Conservation (phyloP, 2,329 filamentous ascomycete genomes). For the Phaeosphaeriaceae sp. region DNA sequence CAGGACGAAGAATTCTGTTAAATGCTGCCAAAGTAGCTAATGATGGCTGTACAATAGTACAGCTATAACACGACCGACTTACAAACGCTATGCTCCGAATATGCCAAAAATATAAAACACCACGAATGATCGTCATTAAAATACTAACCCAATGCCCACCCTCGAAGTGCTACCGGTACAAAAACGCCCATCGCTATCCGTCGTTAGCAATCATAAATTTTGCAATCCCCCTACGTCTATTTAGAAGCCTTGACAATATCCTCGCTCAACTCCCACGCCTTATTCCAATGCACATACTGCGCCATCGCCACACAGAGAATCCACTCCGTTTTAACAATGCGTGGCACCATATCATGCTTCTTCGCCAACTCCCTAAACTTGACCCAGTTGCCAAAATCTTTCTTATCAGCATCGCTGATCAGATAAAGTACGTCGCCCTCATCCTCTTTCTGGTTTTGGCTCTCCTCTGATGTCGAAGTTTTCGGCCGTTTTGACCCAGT, state of each 20-base stretch:
- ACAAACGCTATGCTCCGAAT: not conserved
- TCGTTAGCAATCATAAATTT: slow-evolving; percentile 1
- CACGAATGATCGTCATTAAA: too few species aligned
- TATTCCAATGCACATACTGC: slow-evolving; percentile 67
- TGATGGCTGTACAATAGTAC: not conserved
- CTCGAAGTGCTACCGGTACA: not conserved
- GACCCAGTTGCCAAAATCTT: slow-evolving; percentile 78
- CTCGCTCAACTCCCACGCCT: slow-evolving; percentile 44
- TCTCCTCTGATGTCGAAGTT: slow-evolving; percentile 24
- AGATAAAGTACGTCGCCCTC: slow-evolving; percentile 70
- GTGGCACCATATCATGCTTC: slow-evolving; percentile 77
- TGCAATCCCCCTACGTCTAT: too few species aligned
- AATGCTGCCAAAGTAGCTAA: not conserved
- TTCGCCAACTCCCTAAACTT: slow-evolving; percentile 80
- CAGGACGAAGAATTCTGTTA: not conserved
- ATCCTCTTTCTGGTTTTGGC: slow-evolving; percentile 68
- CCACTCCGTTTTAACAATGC: slow-evolving; percentile 88
- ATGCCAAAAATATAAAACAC: not conserved
- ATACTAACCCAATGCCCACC: slow-evolving; percentile 11
- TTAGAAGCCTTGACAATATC: slow-evolving; percentile 34
- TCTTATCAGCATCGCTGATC: slow-evolving; percentile 68
- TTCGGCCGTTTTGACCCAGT: slow-evolving; percentile 52
- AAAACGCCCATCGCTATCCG: slow-evolving; percentile 25
- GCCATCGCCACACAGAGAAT: slow-evolving; percentile 86
- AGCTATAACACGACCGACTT: not conserved